A percentile compares a stretch with the other conserved stretches of the same genome.
Conservation (phyloP, 2,329 filamentous ascomycete species). For the Neospermospora avenae region DNA sequence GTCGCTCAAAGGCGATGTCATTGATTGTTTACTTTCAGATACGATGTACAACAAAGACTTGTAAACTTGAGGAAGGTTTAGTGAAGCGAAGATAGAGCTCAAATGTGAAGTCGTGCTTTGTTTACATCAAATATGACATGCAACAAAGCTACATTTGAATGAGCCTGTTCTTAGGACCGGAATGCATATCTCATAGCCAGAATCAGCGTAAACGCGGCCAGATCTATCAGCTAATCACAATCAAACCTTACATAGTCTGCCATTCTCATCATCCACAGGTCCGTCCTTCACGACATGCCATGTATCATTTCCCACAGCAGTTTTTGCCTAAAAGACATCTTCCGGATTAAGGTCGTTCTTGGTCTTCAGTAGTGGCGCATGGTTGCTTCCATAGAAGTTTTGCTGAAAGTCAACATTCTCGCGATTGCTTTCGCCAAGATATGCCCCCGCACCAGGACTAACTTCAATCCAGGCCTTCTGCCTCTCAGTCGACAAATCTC, state of each 20-base stretch:
- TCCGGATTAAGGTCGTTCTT: constrained; percentile 49
- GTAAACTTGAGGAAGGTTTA: background rate
- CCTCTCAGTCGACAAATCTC: constrained; percentile 29
- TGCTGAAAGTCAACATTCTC: constrained; percentile 39
- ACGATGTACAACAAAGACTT: background rate
- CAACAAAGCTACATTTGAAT: background rate
- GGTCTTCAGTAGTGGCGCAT: constrained; percentile 39
- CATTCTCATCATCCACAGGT: constrained; percentile 4
- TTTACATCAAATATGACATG: background rate
- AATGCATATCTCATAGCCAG: background rate
- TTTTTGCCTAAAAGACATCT: constrained; percentile 38
- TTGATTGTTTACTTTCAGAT: background rate
- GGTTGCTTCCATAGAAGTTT: constrained; percentile 32
- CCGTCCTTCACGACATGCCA: constrained; percentile 32
- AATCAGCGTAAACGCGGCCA: background rate
- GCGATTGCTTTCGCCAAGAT: constrained; percentile 50
- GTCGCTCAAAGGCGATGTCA: too few relatives aligned
- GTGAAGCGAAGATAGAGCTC: background rate
- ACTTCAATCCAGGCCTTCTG: constrained; percentile 19
- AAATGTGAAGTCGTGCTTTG: background rate
- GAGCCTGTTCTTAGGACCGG: background rate
- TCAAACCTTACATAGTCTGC: constrained; percentile 3
- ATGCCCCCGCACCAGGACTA: constrained; percentile 37
- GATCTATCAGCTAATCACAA: background rate
- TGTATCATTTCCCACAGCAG: constrained; percentile 23